A percentile compares a stretch with the other conserved stretches of the same genome.
phyloP scores from a whole-genome alignment of 352 stramenopile genomes.

The Phytophthora multivora region DNA sequence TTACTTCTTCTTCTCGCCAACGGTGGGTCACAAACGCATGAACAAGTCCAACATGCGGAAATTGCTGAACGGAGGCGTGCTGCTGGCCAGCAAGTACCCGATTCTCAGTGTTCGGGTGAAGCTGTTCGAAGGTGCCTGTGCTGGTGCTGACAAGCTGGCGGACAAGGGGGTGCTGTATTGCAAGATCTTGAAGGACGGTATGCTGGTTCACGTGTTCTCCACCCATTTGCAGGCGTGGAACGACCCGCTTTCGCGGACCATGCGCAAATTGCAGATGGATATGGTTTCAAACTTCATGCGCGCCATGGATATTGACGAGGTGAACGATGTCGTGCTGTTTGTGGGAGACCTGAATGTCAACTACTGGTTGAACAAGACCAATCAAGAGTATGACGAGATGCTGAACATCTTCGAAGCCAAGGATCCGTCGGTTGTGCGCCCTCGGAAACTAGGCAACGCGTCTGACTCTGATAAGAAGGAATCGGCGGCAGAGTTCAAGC shows the following conservation, averaged over 20 bases:
- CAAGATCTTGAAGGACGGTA: slow-evolving; percentile 78
- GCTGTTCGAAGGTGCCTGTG: slow-evolving; percentile 68
- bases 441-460: slow-evolving; percentile 17
- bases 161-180: slow-evolving; percentile 84
- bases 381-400: slow-evolving; percentile 85
- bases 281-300: slow-evolving; percentile 63
- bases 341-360: slow-evolving; percentile 80
- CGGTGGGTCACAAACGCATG: slow-evolving; percentile 68
- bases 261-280: slow-evolving; percentile 71
- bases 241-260: slow-evolving; percentile 53
- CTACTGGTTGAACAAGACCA: slow-evolving; percentile 75
- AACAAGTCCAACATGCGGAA: slow-evolving; percentile 74
- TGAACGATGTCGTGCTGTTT: slow-evolving; percentile 66
- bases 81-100: slow-evolving; percentile 74
- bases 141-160: slow-evolving; percentile 66
- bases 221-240: slow-evolving; percentile 84
- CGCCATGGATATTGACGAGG: slow-evolving; percentile 59
- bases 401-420: slow-evolving; percentile 60
- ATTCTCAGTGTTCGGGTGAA: slow-evolving; percentile 77
- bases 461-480: slow-evolving; percentile 34
- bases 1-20: slow-evolving; percentile 79
- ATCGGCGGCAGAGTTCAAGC: slow-evolving; percentile 38
- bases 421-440: slow-evolving; percentile 45
- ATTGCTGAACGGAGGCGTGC: slow-evolving; percentile 71
- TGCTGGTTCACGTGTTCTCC: slow-evolving; percentile 76